Base-by-base conservation (phyloP, 345 rosid species). In the Pelargonium nanum region DNA sequence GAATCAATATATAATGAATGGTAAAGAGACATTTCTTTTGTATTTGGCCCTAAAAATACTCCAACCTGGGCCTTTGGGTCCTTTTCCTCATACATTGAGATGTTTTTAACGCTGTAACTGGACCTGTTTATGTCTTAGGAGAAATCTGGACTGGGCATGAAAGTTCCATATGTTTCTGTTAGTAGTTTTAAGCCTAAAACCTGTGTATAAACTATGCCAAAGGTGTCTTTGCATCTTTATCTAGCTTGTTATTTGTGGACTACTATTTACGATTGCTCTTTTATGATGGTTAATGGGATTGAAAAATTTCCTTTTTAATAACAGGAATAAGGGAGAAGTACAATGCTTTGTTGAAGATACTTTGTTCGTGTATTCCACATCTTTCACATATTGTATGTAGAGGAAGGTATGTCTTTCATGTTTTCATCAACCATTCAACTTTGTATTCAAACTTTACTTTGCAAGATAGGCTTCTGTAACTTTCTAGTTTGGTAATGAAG, bases 241-340 rank as follows among this genome's bases (percentile, higher is more conserved):
- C 10, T 40, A 40, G 48, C 16, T 40, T 40, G 48, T 12, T 2
- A 9, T 40, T 40, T 40, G 48, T 10, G 15, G 15, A 7, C 16
- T 40, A 40, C 15, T 50, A 58, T 21, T 40, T 22, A 58, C 56
- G 48, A 30, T 70, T 55, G 57, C 24, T 53, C 45, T 4, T 4
- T 6, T 19, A 64, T 60, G 26, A 22, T 22, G 48, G 13, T 21
- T 55, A 22, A 9, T 4, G 19, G 26, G 26, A 8, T 8, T 21
- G 17, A 19, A 7, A 8, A 0, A 4, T 55, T 51, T 28, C 32
- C 55, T 32, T 23, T 56, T 24, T 4, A 10, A 26, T 63, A 50
- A 56, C 72, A 91, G 98, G 91, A 69, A 79, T 86, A 61, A 71
- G 73, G 72, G 84, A 80, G 77, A 88, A 81, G 61, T 82, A 76